Percentiles rank a stretch among this genome's conserved stretches.
These are phyloP conservation scores for Phytophthora hibernalis DNA, from an alignment of 352 stramenopile genomes.

Conservation along the genomic window DNA sequence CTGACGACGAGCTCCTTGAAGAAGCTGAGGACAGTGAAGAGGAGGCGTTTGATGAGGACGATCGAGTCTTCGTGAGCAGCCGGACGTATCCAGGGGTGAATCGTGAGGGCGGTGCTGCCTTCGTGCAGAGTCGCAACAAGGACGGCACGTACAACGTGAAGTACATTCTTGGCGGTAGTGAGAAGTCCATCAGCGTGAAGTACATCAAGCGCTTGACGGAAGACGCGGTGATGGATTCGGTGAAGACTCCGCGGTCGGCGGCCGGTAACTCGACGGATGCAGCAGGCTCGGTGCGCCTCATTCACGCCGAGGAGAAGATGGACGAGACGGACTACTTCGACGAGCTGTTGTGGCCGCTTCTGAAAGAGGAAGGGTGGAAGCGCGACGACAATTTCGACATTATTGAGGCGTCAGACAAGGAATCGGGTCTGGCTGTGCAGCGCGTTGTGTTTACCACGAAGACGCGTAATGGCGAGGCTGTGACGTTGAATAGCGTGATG, in stretches of 20 bases:
- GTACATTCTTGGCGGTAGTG: constrained; percentile 80
- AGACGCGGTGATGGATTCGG: constrained; percentile 74
- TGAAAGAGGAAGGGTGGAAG: constrained; percentile 77
- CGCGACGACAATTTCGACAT: constrained; percentile 59
- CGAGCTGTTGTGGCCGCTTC: constrained; percentile 79
- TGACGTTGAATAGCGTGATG: constrained; percentile 58
- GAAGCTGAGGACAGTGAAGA: constrained; percentile 49
- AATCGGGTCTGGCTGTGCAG: constrained; percentile 48
- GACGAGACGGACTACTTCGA: constrained; percentile 81
- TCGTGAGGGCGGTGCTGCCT: constrained; percentile 69
- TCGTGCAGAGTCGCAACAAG: constrained; percentile 57
- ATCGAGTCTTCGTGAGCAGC: constrained; percentile 77
- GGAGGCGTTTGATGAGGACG: constrained; percentile 59
- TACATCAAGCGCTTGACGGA: constrained; percentile 80
- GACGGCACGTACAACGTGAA: constrained; percentile 86
- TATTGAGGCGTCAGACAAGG: constrained; percentile 54
- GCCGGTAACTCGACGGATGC: constrained; percentile 35
- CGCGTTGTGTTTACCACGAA: constrained; percentile 47
- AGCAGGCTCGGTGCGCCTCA: constrained; percentile 28
- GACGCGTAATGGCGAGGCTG: constrained; percentile 21
- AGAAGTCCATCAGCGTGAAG: constrained; percentile 66
- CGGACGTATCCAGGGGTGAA: constrained; percentile 84
- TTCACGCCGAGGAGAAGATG: constrained; percentile 49
- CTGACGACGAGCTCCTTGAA: constrained; percentile 7
- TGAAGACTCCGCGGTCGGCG: constrained; percentile 54